Base-by-base conservation (phyloP, 805 yeast genomes). In the Cyberlindnera mycetangii region DNA sequence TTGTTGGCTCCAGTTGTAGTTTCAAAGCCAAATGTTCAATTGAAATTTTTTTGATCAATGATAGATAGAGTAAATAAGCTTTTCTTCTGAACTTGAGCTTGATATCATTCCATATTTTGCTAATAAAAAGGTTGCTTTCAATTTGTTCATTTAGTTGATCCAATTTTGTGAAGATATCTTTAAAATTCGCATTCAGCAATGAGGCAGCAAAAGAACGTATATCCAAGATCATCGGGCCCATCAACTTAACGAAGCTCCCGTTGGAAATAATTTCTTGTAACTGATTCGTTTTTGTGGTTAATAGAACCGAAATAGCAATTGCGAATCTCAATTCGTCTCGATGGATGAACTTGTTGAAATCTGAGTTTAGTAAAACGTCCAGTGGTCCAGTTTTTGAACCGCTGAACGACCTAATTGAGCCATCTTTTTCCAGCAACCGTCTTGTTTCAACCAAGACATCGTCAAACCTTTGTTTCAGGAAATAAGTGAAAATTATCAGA, bases 41-140 rank as follows among this genome's bases (percentile, higher is more conserved):
- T 14, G 47, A 39, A 2, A 51, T 50, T 31, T 50, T 47, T 31
- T 50, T 63, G 52, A 46, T 47, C 14, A 67, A 41, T 0, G 71
- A 64, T 2, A 71, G 50, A 39, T 68, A 71, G 4, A 60, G 51
- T 4, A 58, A 36, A 40, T 62, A 62, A 2, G 59, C 53, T 46
- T 62, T 66, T 32, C 57, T 53, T 44, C 68, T 53, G 18, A 68
- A 41, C 3, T 53, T 47, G n/a, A 54, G 47, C 36, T 47, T 47
- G 21, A 67, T 49, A 17, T 46, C 48, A 4, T 41, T 21, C 57
- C 65, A 66, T 5, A 53, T 52, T 18, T 43, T 49, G 1, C 37
- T 31, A 22, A 63, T 33, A 41, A 66, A 60, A 17, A 51, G 37
- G 30, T 46, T 49, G 37, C 48, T 10, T 10, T 51, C 35, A 17